A percentile compares a stretch with the other conserved stretches of the same genome.
Conservation (phyloP, 1,284 basidiomycete species). For the Microbotryum scabiosae region DNA sequence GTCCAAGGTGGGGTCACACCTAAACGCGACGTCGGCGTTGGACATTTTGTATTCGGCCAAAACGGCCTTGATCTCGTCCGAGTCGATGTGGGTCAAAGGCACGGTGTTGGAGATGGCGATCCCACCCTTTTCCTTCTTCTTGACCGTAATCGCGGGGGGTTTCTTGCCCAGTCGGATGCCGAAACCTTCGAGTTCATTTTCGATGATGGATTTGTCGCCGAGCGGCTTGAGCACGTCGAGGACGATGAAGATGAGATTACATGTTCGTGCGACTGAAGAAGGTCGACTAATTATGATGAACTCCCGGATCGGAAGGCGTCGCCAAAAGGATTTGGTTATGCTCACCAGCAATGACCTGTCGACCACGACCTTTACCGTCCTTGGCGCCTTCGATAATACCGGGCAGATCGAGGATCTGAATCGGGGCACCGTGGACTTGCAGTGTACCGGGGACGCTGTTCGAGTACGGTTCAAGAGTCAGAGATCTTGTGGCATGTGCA, state of each 20-base stretch:
- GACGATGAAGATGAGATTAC: conserved; percentile 97
- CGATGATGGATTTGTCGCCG: conserved; percentile 66
- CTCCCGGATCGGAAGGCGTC: not conserved
- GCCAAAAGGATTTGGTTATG: not conserved
- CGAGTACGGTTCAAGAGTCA: conserved; percentile 14
- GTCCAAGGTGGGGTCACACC: conserved; percentile 88
- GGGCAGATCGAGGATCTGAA: conserved; percentile 50
- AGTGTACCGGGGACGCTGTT: conserved; percentile 86
- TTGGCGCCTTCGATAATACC: conserved; percentile 99
- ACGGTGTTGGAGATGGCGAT: conserved; percentile 91
- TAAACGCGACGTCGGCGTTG: conserved; percentile 89
- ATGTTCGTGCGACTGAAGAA: conserved; percentile 77
- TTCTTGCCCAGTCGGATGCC: conserved; percentile 86
- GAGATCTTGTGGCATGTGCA: not conserved
- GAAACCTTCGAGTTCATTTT: conserved; percentile 40
- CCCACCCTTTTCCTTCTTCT: conserved; percentile 83
- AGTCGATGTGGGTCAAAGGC: conserved; percentile 91
- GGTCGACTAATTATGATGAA: not conserved
- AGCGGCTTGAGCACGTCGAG: conserved; percentile 96
- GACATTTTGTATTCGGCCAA: conserved; percentile 78
- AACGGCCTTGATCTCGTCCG: conserved; percentile 93
- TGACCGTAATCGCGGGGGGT: conserved; percentile 67
- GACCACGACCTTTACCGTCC: conserved; percentile 94
- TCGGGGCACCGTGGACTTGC: conserved; percentile 86
- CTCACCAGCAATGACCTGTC: conserved; percentile 83